A percentile compares a stretch with the other conserved stretches of the same genome.
These are phyloP conservation scores for Manihot esculenta DNA, from an alignment of 441 rosid species.

Conservation along the genomic window DNA sequence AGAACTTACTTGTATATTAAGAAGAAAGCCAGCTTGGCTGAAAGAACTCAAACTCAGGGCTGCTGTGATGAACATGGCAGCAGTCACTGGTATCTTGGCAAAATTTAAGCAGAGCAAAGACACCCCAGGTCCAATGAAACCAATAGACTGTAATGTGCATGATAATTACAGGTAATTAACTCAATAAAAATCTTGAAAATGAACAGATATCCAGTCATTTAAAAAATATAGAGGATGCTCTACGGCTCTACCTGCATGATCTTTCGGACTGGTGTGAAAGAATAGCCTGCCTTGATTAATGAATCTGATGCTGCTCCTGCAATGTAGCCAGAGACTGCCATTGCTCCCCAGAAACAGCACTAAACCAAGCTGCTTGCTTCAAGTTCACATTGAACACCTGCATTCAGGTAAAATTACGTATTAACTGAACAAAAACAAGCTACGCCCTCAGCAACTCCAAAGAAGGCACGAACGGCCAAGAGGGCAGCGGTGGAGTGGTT, in stretches of 20 bases:
- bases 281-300: constrained; percentile 67
- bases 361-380: constrained; percentile 97
- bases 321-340: constrained; percentile 80
- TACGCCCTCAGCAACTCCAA: constrained; percentile 91
- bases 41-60: constrained; percentile 91
- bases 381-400: constrained; percentile 84
- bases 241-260: constrained; percentile 71
- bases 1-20: constrained; percentile 78
- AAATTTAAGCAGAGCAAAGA: constrained; percentile 75
- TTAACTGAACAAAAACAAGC: constrained; percentile 26
- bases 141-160: constrained; percentile 56
- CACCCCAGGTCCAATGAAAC: constrained; percentile 85
- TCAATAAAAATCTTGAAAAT: no score
- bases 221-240: no score
- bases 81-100: constrained; percentile 64
- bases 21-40: constrained; percentile 98
- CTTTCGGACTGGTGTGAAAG: constrained; percentile 72
- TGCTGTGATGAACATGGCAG: constrained; percentile 57
- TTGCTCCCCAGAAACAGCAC: constrained; percentile 98
- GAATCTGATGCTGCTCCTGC: constrained; percentile 72
- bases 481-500: constrained; percentile 68
- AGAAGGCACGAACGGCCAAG: constrained; percentile 70
- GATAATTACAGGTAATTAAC: no score
- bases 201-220: no score
- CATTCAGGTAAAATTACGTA: neutral